Base-by-base conservation (phyloP, 371 early-diverging fungal species). In the Dentiscutata heterogama region DNA sequence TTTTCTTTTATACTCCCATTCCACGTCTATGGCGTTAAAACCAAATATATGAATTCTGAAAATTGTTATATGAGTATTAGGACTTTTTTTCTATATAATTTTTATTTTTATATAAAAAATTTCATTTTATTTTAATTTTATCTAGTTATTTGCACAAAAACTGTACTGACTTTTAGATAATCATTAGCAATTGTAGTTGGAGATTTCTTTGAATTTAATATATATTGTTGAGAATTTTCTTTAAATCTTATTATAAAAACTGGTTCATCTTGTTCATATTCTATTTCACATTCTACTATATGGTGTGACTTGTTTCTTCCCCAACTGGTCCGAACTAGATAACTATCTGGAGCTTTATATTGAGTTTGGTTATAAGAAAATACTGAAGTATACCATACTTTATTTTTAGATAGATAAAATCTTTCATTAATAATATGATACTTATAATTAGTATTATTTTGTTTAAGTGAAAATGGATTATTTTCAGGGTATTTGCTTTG, bases 271-370 rank as follows among this genome's bases (percentile, higher is more conserved):
- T 4, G 18, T 68, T 42, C 46, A 68, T 68, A 68, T 42, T 68
- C 25, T 42, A 68, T 68, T 42, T 68, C 70, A 68, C 70, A 68
- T 68, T 68, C 18, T n/a, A 68, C 42, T 4, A 20, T 68, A 46
- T 68, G 70, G 16, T n/a, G 16, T 42, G 25, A 68, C 35, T 46
- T 22, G 35, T 29, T 42, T 6, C 70, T 68, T 2, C 70, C 70
- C 70, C 70, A 68, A n/a, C 42, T 68, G 20, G 68, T 68, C 22
- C n/a, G 70, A 68, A 68, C 46, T 46, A 68, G 6, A 68, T 68
- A 68, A 46, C 42, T n/a, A 68, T 68, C 22, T 18, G 46, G 70
- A n/a, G 42, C 42, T 46, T 68, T 68, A 46, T 42, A 68, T 68
- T 68, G 70, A n/a, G 18, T 68, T 35, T 25, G n/a, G 42, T 42